Conservation (phyloP, 441 rosid species). For the Daphne laureola region DNA sequence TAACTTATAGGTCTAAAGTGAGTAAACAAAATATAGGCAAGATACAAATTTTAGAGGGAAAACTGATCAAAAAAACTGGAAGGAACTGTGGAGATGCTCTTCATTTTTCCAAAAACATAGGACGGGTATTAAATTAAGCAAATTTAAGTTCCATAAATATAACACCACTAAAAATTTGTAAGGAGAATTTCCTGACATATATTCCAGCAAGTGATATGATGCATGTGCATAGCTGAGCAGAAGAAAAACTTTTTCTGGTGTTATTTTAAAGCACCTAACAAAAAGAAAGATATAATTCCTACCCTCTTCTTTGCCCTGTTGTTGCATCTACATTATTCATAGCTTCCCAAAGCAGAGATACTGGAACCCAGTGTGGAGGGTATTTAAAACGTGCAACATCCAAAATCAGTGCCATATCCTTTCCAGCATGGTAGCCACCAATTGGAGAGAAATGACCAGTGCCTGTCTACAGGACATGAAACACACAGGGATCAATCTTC, state of each 20-base stretch:
- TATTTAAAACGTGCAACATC: constrained; percentile 78
- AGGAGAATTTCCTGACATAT: too few relatives aligned
- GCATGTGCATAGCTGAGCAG: too few relatives aligned
- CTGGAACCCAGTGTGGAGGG: constrained; percentile 80
- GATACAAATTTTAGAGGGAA: too few relatives aligned
- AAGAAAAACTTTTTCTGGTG: too few relatives aligned
- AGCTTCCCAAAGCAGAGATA: constrained; percentile 68
- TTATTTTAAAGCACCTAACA: too few relatives aligned
- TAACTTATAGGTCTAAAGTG: background rate
- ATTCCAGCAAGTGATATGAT: too few relatives aligned
- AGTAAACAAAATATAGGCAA: background rate
- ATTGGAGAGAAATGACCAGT: constrained; percentile 68
- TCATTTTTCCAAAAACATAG: background rate
- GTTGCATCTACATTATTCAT: constrained; percentile 47
- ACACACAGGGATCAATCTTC: constrained; percentile 6
- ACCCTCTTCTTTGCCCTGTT: constrained; percentile 63
- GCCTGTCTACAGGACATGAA: constrained; percentile 43
- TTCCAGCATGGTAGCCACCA: constrained; percentile 63
- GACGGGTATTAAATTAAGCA: background rate
- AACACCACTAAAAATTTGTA: background rate
- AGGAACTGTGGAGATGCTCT: constrained; percentile 1
- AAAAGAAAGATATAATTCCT: constrained; percentile 3
- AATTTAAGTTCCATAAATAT: background rate
- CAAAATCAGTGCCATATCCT: constrained; percentile 64
- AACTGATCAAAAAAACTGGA: background rate